phyloP scores from a whole-genome alignment of 306 rosid genomes.

The Lupinus albus region DNA sequence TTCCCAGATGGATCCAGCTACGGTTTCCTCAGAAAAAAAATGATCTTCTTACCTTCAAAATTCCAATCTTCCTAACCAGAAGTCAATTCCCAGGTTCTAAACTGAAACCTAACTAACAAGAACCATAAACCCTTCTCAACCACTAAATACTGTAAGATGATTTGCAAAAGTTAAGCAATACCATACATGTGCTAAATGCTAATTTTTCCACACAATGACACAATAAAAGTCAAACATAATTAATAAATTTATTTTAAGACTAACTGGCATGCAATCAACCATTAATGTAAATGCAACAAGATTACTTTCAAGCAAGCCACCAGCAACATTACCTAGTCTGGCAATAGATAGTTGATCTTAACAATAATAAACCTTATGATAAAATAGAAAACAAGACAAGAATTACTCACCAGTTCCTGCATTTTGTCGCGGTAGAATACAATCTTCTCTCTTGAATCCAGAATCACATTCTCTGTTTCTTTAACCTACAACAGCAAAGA shows the following conservation, averaged over 20 bases:
- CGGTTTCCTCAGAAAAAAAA: conserved; percentile 18
- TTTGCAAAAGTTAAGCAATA: conserved; percentile 9
- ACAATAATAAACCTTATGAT: conserved; percentile 20
- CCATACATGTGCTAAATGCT: conserved; percentile 13
- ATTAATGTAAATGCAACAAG: conserved; percentile 1
- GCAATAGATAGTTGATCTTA: conserved; percentile 25
- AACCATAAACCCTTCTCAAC: conserved; percentile 15
- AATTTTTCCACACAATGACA: conserved; percentile 21
- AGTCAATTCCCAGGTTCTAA: conserved; percentile 23
- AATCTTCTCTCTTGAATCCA: conserved; percentile 91
- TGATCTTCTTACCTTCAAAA: conserved; percentile 25
- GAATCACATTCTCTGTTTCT: conserved; percentile 54
- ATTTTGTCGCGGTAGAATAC: conserved; percentile 80
- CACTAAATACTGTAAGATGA: conserved; percentile 21
- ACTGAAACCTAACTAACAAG: conserved; percentile 13
- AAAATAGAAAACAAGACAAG: conserved; percentile 37
- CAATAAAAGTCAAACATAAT: conserved; percentile 32
- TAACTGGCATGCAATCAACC: conserved; percentile 17
- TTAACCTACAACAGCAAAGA: conserved; percentile 58
- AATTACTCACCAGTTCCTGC: conserved; percentile 92
- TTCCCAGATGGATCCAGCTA: conserved; percentile 12
- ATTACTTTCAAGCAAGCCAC: conserved; percentile 31
- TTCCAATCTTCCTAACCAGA: conserved; percentile 27
- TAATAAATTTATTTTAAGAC: conserved; percentile 24
- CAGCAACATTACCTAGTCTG: conserved; percentile 16